Conservation (phyloP, 1,284 basidiomycete species). For the Schizopora paradoxa region DNA sequence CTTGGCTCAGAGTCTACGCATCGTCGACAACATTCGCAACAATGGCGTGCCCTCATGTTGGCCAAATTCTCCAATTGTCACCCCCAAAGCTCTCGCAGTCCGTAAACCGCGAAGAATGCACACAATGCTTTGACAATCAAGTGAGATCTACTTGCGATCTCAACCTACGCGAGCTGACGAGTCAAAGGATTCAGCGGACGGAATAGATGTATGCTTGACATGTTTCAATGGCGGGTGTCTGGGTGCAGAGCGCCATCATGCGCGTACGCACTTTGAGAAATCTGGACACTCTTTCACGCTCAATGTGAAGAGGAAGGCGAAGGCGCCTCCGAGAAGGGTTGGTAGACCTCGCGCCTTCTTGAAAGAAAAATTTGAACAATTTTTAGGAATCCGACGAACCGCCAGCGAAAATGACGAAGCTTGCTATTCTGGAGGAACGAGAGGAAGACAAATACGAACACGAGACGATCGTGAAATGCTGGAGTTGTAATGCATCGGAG, state of each 20-base stretch:
- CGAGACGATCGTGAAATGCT: slow-evolving; percentile 67
- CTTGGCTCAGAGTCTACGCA: too few relatives aligned
- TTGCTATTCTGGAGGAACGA: slow-evolving; percentile 79
- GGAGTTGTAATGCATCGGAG: slow-evolving; percentile 56
- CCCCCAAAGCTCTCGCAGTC: slow-evolving; percentile 41
- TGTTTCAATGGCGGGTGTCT: slow-evolving; percentile 95
- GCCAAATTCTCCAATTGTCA: background rate
- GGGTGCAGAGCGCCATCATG: slow-evolving; percentile 59
- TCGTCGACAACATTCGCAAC: too few relatives aligned
- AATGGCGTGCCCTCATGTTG: slow-evolving; percentile 11
- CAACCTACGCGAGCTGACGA: slow-evolving; percentile 5
- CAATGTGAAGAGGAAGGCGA: slow-evolving; percentile 76
- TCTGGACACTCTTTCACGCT: slow-evolving; percentile 74
- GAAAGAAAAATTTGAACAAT: slow-evolving; percentile 1
- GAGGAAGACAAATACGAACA: slow-evolving; percentile 89
- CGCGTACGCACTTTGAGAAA: slow-evolving; percentile 64
- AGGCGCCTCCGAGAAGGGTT: slow-evolving; percentile 63
- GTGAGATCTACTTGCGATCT: slow-evolving; percentile 35
- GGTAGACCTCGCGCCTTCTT: slow-evolving; percentile 27
- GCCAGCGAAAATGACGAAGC: slow-evolving; percentile 80
- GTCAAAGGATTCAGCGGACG: slow-evolving; percentile 61
- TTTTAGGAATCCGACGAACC: slow-evolving; percentile 68
- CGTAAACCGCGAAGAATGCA: slow-evolving; percentile 87
- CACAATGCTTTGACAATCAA: slow-evolving; percentile 95
- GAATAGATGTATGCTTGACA: slow-evolving; percentile 84